Evolutionary conservation across 495 filamentous ascomycete genomes (phyloP), one percentile per base, ranked within the genome.

Genomic region (Immersiella caudata): DNA sequence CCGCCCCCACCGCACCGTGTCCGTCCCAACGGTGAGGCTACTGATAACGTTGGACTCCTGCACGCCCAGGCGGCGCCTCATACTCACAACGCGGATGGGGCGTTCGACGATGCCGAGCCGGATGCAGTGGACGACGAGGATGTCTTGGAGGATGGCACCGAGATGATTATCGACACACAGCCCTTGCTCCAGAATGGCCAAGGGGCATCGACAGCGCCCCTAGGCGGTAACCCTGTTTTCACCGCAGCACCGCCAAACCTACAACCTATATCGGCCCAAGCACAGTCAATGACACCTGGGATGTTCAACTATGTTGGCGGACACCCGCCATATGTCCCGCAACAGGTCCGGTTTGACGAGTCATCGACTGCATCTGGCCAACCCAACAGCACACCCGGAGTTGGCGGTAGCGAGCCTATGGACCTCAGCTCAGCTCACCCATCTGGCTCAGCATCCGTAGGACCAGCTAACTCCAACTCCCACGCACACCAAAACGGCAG

Each of bases 51-150:
- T 18, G 18, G 21, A 14, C 16, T 54, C 8, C 6, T 54, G 14
- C 20, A 63, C 25, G 36, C 40, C 9, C 11, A 36, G 24, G 16
- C 24, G 14, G 46, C n/a, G 8, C 16, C 60, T 14, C 68, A 68
- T 33, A 35, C 60, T 6, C 66, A 75, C 35, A 72, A 75, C 25
- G 58, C 67, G 20, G 78, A 79, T 24, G 58, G 46, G n/a, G 71
- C 64, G 0, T 77, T 81, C 20, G 80, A 80, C 20, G 73, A 75
- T 20, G 61, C 27, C 0, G 79, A 82, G 26, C 64, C 64, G 2
- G 78, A 80, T 67, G 77, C 68, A 8, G 70, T 77, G 18, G 80
- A 81, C 21, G 80, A 82, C 25, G 78, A 80, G 29, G 78, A 82
- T 52, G 79, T 69, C 4, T 66, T 80, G 60, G 80, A 79, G 51